These are phyloP conservation scores for Sphaerulina vaccinii DNA, from an alignment of 2,329 filamentous ascomycete species.

Conservation along the genomic window DNA sequence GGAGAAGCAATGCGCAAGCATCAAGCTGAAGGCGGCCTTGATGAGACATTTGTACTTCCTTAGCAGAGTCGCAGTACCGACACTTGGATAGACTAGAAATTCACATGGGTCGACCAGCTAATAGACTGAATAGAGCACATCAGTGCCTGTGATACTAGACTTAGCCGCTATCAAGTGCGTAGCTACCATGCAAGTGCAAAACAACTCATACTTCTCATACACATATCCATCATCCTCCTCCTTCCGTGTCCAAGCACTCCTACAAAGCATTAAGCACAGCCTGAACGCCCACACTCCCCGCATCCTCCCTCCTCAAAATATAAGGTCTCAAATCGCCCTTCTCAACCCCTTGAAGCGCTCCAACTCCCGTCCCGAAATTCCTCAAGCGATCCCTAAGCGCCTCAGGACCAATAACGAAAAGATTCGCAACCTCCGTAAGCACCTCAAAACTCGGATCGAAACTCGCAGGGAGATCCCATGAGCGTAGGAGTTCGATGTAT, in stretches of 20 bases:
- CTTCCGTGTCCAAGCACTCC: not conserved
- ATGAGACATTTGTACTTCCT: not conserved
- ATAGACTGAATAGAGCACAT: too few relatives aligned
- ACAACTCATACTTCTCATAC: too few relatives aligned
- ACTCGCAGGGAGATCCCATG: constrained; percentile 68
- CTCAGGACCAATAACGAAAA: constrained; percentile 82
- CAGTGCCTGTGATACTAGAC: too few relatives aligned
- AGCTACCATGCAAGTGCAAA: too few relatives aligned
- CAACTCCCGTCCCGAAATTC: constrained; percentile 40
- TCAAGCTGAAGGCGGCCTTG: not conserved
- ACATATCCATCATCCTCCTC: not conserved
- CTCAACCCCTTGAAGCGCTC: constrained; percentile 43
- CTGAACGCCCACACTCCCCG: constrained; percentile 76
- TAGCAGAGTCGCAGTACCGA: too few relatives aligned
- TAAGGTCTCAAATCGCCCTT: constrained; percentile 70
- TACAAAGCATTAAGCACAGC: constrained; percentile 62
- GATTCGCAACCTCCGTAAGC: constrained; percentile 85
- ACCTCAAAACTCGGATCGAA: constrained; percentile 67
- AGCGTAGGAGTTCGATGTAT: constrained; percentile 81
- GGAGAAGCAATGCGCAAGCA: constrained; percentile 8
- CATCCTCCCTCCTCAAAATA: constrained; percentile 82
- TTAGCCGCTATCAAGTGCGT: too few relatives aligned
- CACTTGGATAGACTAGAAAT: too few relatives aligned
- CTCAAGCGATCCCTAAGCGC: constrained; percentile 53
- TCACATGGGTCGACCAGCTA: too few relatives aligned